These are phyloP conservation scores for Adansonia digitata DNA, from an alignment of 345 rosid species.

Conservation along the genomic window DNA sequence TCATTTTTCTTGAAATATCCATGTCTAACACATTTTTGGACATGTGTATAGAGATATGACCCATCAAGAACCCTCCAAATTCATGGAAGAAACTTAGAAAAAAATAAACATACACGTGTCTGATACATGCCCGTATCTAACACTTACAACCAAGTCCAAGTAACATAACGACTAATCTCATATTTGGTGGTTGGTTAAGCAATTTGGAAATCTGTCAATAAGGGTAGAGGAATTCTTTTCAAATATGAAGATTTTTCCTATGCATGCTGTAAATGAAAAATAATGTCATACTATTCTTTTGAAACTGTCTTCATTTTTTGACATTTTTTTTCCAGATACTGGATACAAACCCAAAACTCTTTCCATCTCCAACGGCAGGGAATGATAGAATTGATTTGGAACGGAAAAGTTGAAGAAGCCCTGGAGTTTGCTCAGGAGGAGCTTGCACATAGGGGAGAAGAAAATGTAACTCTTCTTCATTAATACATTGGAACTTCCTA, in stretches of 20 bases:
- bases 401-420: slow-evolving; percentile 84
- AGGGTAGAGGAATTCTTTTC: background rate
- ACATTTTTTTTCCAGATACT: slow-evolving; percentile 46
- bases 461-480: slow-evolving; percentile 44
- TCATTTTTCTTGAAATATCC: too few relatives aligned
- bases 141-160: too few relatives aligned
- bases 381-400: slow-evolving; percentile 83
- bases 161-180: background rate
- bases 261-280: background rate
- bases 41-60: too few relatives aligned
- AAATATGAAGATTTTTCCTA: background rate
- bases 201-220: background rate
- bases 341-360: slow-evolving; percentile 89
- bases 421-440: slow-evolving; percentile 97
- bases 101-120: too few relatives aligned
- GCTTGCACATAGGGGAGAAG: slow-evolving; percentile 97
- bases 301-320: background rate
- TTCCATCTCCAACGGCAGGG: slow-evolving; percentile 98
- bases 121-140: too few relatives aligned
- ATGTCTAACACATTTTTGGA: too few relatives aligned
- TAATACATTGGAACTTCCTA: background rate
- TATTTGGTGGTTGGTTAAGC: background rate
- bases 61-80: too few relatives aligned
- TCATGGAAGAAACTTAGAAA: too few relatives aligned
- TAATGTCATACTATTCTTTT: background rate